These are phyloP conservation scores for Flagelloscypha sp. DNA, from an alignment of 768 basidiomycete genomes.

Conservation along the genomic window DNA sequence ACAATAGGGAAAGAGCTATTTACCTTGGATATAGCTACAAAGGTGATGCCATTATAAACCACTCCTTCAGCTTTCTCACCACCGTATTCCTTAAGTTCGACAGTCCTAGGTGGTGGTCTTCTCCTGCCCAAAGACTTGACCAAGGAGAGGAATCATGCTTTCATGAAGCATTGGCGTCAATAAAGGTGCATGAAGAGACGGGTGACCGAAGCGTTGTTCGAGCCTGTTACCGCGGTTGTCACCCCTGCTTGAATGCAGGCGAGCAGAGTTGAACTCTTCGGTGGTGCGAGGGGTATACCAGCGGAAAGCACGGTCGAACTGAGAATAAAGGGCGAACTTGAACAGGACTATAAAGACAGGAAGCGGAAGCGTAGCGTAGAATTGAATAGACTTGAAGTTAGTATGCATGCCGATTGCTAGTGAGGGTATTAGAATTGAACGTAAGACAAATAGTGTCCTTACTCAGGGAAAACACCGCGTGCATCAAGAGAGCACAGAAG, in stretches of 20 bases:
- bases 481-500: not conserved
- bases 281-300: constrained; percentile 57
- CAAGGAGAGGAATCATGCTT: constrained; percentile 48
- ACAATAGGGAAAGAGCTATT: constrained; percentile 2
- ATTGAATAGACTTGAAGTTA: constrained; percentile 35
- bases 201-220: constrained; percentile 66
- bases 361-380: constrained; percentile 50
- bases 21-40: constrained; percentile 45
- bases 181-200: constrained; percentile 53
- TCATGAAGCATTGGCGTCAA: constrained; percentile 54
- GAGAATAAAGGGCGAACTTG: constrained; percentile 50
- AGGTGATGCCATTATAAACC: constrained; percentile 42
- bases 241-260: constrained; percentile 44
- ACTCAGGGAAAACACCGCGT: no score
- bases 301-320: constrained; percentile 41
- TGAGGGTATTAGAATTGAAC: no score
- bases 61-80: constrained; percentile 39
- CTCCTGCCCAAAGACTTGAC: constrained; percentile 44
- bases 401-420: constrained; percentile 55
- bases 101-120: no score
- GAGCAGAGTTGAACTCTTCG: constrained; percentile 40
- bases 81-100: constrained; percentile 43
- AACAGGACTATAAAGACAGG: constrained; percentile 48
- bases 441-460: no score
- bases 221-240: constrained; percentile 46